Conservation (phyloP, 2,329 filamentous ascomycete genomes). For the Claviceps citrina region DNA sequence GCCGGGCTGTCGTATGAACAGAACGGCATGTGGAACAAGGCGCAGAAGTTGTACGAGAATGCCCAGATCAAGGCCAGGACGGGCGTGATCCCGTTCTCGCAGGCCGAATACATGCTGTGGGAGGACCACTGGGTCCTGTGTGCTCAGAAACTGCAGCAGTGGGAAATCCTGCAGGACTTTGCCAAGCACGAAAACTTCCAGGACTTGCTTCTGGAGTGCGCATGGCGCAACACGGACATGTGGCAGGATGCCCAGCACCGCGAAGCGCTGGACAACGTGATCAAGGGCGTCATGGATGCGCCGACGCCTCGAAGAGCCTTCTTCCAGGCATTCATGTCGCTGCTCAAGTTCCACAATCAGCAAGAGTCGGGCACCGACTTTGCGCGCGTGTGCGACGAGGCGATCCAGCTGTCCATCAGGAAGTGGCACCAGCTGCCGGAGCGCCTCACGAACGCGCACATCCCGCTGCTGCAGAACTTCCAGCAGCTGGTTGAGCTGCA, state of each 20-base stretch:
- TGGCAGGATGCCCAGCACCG: constrained; percentile 79
- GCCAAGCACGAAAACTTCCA: constrained; percentile 98
- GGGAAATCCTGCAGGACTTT: constrained; percentile 95
- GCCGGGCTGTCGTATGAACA: constrained; percentile 95
- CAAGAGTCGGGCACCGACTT: constrained; percentile 69
- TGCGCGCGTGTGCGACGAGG: constrained; percentile 82
- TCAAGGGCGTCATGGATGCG: constrained; percentile 95
- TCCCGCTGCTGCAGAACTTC: constrained; percentile 91
- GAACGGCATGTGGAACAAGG: constrained; percentile 98
- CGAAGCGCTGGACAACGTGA: constrained; percentile 79
- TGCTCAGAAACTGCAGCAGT: constrained; percentile 95
- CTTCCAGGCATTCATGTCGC: constrained; percentile 96
- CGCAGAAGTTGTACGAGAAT: constrained; percentile 88
- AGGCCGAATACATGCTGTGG: constrained; percentile 97
- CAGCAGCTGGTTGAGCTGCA: constrained; percentile 95
- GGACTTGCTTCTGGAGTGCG: constrained; percentile 84
- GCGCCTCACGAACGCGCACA: constrained; percentile 85
- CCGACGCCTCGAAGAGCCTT: constrained; percentile 87
- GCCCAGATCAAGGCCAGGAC: constrained; percentile 95
- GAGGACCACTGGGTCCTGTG: constrained; percentile 98
- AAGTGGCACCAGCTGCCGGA: constrained; percentile 98
- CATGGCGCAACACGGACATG: constrained; percentile 89
- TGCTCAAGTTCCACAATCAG: constrained; percentile 87
- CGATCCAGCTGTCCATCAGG: constrained; percentile 88
- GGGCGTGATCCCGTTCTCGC: constrained; percentile 88